A percentile compares a stretch with the other conserved stretches of the same genome.
Conservation (phyloP, 1,139 yeast genomes). For the Pichia sp. region DNA sequence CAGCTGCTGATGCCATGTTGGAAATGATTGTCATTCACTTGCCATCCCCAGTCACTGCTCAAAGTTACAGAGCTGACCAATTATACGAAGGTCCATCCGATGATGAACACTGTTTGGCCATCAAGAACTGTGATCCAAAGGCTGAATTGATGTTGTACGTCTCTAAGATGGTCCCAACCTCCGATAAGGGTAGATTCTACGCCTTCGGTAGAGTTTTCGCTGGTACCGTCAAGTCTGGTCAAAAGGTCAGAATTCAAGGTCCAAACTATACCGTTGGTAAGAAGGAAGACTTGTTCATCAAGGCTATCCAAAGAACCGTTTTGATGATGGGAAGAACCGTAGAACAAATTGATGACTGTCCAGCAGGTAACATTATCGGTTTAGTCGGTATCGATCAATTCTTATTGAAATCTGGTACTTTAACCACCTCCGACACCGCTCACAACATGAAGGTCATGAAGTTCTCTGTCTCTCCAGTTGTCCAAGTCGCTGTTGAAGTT, state of each 20-base stretch:
- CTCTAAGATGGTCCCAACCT: conserved; percentile 99
- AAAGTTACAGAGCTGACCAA: conserved; percentile 97
- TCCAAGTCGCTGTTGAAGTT: conserved; percentile 98
- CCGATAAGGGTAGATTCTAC: conserved; percentile 99
- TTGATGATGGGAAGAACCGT: conserved; percentile 99
- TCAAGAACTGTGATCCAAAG: conserved; percentile 97
- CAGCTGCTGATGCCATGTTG: conserved; percentile 99
- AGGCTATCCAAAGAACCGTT: conserved; percentile 98
- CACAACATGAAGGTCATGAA: conserved; percentile 99
- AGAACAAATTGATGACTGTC: conserved; percentile 98
- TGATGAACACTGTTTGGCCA: conserved; percentile 86
- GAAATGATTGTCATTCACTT: conserved; percentile 98
- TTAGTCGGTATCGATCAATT: conserved; percentile 99
- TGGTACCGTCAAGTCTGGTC: conserved; percentile 98
- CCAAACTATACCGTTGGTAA: conserved; percentile 98
- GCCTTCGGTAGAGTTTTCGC: conserved; percentile 99
- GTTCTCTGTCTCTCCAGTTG: conserved; percentile 99
- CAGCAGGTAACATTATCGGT: conserved; percentile 99
- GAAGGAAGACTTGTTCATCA: conserved; percentile 95
- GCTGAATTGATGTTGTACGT: conserved; percentile 99
- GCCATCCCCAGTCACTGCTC: conserved; percentile 99
- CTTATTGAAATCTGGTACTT: conserved; percentile 98
- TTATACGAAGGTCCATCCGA: conserved; percentile 99
- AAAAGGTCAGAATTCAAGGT: conserved; percentile 99
- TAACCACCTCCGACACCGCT: conserved; percentile 93